A percentile compares a stretch with the other conserved stretches of the same genome.
phyloP scores from a whole-genome alignment of 1,284 basidiomycete genomes.

The Psilocybe mexicana region DNA sequence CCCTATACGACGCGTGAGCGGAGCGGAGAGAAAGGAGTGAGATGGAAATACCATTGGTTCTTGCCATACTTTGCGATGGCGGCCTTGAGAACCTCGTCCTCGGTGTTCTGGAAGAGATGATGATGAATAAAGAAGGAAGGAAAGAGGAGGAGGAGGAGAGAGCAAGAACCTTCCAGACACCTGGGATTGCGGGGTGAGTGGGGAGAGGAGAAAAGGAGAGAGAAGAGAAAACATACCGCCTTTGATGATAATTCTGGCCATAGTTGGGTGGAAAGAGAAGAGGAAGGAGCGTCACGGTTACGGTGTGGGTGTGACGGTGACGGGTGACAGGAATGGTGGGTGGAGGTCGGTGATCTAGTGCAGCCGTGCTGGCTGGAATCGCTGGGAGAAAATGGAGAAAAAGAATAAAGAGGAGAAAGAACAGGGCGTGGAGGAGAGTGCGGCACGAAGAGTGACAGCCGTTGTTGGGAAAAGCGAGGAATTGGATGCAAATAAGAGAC shows the following conservation, averaged over 20 bases:
- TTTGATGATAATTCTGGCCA: conserved; percentile 94
- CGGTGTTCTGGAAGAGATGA: conserved; percentile 67
- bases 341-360: conserved; percentile 20
- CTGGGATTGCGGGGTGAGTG: conserved; percentile 49
- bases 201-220: not conserved
- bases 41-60: conserved; percentile 78
- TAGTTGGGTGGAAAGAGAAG: conserved; percentile 25
- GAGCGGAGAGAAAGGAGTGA: not conserved
- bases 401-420: no score
- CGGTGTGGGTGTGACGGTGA: conserved; percentile 5
- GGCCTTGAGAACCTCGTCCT: conserved; percentile 96
- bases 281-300: conserved; percentile 6
- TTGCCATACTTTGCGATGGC: conserved; percentile 98
- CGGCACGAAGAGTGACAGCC: no score
- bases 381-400: no score
- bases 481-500: not conserved
- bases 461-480: no score
- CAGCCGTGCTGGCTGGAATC: no score
- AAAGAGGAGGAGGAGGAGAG: not conserved
- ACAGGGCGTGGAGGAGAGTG: no score
- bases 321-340: conserved; percentile 15
- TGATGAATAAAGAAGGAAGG: conserved; percentile 14
- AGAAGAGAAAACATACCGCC: conserved; percentile 56
- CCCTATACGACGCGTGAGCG: conserved; percentile 53
- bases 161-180: conserved; percentile 68